Conservation (phyloP, 768 basidiomycete genomes). For the Antrodiella citrinella region DNA sequence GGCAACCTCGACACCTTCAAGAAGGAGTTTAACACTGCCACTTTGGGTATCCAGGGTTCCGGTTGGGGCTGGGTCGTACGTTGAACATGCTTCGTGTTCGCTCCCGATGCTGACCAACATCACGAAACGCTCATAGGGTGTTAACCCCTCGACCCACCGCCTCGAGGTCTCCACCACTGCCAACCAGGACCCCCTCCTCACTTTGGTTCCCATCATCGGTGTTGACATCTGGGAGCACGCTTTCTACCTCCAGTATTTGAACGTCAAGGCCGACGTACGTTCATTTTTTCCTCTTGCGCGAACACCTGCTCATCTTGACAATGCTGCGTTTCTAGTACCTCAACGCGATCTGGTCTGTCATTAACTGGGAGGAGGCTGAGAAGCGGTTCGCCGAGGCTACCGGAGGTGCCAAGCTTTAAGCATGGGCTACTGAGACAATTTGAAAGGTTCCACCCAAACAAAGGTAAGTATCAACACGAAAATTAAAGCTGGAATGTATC, state of each 20-base stretch:
- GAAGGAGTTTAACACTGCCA: constrained; percentile 78
- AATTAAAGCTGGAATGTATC: neutral
- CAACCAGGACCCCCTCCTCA: constrained; percentile 90
- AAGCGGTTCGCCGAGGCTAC: constrained; percentile 44
- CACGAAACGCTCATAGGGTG: constrained; percentile 39
- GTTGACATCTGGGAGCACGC: constrained; percentile 97
- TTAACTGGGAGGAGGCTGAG: constrained; percentile 73
- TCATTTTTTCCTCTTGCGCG: constrained; percentile 15
- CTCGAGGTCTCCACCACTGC: constrained; percentile 88
- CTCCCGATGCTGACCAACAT: too few relatives aligned
- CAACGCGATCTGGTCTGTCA: constrained; percentile 66
- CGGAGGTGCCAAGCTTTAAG: constrained; percentile 29
- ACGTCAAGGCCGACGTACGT: constrained; percentile 89
- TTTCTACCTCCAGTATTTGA: constrained; percentile 94
- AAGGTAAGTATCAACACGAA: neutral
- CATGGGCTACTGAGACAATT: too few relatives aligned
- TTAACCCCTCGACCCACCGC: constrained; percentile 53
- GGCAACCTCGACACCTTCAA: constrained; percentile 66
- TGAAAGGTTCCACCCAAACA: too few relatives aligned
- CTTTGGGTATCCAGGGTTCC: constrained; percentile 83
- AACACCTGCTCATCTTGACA: neutral
- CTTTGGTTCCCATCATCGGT: constrained; percentile 75
- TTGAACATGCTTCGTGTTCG: constrained; percentile 18
- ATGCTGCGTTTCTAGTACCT: constrained; percentile 45
- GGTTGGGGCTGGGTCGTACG: constrained; percentile 96